Percentiles rank a stretch among this genome's conserved stretches.
Conservation (phyloP, 495 filamentous ascomycete species). For the Podospora appendiculata region DNA sequence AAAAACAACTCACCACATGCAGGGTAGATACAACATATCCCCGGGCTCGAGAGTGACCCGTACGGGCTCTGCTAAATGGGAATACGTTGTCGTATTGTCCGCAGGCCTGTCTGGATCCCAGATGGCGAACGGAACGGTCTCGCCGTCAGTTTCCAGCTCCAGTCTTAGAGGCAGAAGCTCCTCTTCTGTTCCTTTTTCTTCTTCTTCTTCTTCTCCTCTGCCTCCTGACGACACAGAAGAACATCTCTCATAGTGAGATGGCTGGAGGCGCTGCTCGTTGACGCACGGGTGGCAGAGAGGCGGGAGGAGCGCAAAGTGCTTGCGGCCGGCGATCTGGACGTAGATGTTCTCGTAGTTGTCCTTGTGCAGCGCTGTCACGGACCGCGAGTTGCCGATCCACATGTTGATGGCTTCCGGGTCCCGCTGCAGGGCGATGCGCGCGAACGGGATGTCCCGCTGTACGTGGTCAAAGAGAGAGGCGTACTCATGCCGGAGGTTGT, state of each 20-base stretch:
- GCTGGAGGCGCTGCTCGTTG: slow-evolving; percentile 44
- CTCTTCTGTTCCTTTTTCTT: slow-evolving; percentile 9
- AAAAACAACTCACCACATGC: slow-evolving; percentile 51
- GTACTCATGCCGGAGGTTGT: slow-evolving; percentile 69
- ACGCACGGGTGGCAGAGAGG: slow-evolving; percentile 56
- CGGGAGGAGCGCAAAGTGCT: slow-evolving; percentile 64
- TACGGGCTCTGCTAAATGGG: slow-evolving; percentile 44
- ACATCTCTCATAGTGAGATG: slow-evolving; percentile 40
- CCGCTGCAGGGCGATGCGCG: slow-evolving; percentile 52
- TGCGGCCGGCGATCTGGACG: slow-evolving; percentile 59
- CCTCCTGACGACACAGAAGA: background rate
- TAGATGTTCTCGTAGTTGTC: slow-evolving; percentile 82
- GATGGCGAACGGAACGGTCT: slow-evolving; percentile 51
- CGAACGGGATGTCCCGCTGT: slow-evolving; percentile 53
- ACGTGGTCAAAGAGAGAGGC: slow-evolving; percentile 45
- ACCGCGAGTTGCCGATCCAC: slow-evolving; percentile 65
- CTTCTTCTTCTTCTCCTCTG: background rate
- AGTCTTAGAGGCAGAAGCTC: slow-evolving; percentile 7
- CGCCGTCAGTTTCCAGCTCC: slow-evolving; percentile 32
- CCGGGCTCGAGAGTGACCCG: slow-evolving; percentile 57
- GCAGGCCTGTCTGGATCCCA: slow-evolving; percentile 62
- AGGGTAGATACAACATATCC: slow-evolving; percentile 74
- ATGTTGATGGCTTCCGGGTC: slow-evolving; percentile 66
- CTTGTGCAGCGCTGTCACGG: slow-evolving; percentile 61
- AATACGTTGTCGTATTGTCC: slow-evolving; percentile 42